Evolutionary conservation across 2,329 filamentous ascomycete genomes (phyloP), one percentile per base, ranked within the genome.

Genomic region (Penicillium brevicompactum): DNA sequence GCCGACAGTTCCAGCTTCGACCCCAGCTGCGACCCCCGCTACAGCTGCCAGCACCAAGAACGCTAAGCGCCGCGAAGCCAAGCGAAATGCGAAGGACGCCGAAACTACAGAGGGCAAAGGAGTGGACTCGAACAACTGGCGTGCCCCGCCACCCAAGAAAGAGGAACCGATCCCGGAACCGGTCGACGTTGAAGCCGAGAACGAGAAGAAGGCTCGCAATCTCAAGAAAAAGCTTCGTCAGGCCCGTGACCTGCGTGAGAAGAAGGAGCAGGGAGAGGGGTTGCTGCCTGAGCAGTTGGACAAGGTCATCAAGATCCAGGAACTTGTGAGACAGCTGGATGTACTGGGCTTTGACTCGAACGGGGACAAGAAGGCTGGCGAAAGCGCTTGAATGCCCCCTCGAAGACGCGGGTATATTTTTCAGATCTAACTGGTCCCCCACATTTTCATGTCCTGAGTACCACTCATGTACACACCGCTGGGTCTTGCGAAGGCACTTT

Each of bases 241-340:
- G 73, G 93, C 94, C 4, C 89, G 87, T 64, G 94, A 97, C 2
- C 81, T 99, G 51, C 89, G 91, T 71, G 88, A 87, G 67, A 97
- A 96, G 82, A 96, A 96, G 74, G 90, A 96, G 22, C 87, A 86
- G 53, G 94, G 94, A 18, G 89, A 91, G 70, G 82, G 85, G 4
- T 77, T 99, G 57, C 80, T 97, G 24, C 93, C 92, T 0, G 94
- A 99, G 77, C 94, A 99, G 77, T 88, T 97, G 61, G 92, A 93
- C 65, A 99, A 99, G 78, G 91, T 99, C 52, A 95, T 96, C 73
- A 96, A 94, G 76, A 96, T 99, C 72, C 91, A 91, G 60, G 94
- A 99, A 78, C 82, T 99, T 48, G 87, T 97, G 55, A 85, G 92
- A 11, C 92, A 97, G 71, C 78, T 99, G 53, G 90, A 95, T 66